Evolutionary conservation across 768 basidiomycete genomes (phyloP).

Genomic region (Cystobasidium tubakii): DNA sequence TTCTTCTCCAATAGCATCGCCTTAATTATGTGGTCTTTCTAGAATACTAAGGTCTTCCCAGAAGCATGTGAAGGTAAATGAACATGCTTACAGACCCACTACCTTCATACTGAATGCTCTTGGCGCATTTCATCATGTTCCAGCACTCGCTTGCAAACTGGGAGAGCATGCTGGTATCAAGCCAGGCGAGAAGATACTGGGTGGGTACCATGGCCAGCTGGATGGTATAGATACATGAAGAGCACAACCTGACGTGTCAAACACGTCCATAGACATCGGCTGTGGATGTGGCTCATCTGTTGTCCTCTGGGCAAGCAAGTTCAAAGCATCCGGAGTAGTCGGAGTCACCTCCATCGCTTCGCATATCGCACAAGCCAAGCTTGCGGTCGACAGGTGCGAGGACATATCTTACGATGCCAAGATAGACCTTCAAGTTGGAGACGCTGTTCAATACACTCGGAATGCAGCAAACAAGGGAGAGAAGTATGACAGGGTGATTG

Average conservation of each 20-base stretch:
- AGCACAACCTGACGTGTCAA: neutral
- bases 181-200: constrained; percentile 56
- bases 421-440: constrained; percentile 54
- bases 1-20: neutral
- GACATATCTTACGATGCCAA: constrained; percentile 42
- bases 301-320: constrained; percentile 55
- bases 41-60: constrained; percentile 57
- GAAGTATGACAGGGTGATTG: constrained; percentile 56
- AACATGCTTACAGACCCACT: too few species aligned
- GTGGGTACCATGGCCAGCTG: constrained; percentile 53
- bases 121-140: constrained; percentile 25
- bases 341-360: constrained; percentile 59
- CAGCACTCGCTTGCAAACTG: constrained; percentile 58
- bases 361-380: constrained; percentile 55
- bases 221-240: too few species aligned
- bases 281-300: constrained; percentile 66
- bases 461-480: constrained; percentile 4
- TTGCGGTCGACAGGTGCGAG: constrained; percentile 47
- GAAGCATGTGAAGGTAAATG: constrained; percentile 59
- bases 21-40: neutral
- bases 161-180: constrained; percentile 53
- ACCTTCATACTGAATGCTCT: too few species aligned
- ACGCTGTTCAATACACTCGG: constrained; percentile 54
- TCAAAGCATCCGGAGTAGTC: constrained; percentile 49
- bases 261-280: constrained; percentile 57